Conservation (phyloP, 225 moss, liverwort and hornwort genomes). For the Straminergon stramineum region DNA sequence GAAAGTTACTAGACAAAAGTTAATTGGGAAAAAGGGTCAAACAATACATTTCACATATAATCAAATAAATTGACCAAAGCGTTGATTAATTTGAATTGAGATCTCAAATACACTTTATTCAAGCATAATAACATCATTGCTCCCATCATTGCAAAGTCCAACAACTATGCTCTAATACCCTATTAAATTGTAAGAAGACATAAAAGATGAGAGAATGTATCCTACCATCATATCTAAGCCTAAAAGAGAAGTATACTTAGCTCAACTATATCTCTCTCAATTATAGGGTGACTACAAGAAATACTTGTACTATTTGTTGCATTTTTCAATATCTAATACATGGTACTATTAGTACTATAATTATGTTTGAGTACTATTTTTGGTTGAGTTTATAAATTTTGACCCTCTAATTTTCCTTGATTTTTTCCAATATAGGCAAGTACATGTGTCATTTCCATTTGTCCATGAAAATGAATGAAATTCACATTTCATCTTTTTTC, state of each 20-base stretch:
- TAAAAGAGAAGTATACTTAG: background rate
- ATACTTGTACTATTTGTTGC: background rate
- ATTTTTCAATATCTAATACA: background rate
- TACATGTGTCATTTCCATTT: background rate
- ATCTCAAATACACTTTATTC: background rate
- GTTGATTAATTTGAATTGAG: background rate
- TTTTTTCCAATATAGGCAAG: rapidly evolving
- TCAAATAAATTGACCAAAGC: background rate
- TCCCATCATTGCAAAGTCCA: background rate
- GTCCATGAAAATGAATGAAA: background rate
- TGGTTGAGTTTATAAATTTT: background rate
- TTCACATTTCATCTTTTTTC: background rate
- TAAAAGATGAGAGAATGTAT: background rate
- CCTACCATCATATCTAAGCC: background rate
- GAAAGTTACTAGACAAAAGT: background rate
- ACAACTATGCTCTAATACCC: rapidly evolving
- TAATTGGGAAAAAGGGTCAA: background rate
- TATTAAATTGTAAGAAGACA: background rate
- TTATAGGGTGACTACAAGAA: background rate
- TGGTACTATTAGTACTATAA: background rate
- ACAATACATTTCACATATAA: background rate
- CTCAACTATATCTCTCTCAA: background rate
- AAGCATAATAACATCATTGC: background rate
- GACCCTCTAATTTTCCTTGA: background rate
- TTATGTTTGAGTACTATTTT: background rate